phyloP scores from a whole-genome alignment of 2,329 filamentous ascomycete species.

The Massarina eburnea region DNA sequence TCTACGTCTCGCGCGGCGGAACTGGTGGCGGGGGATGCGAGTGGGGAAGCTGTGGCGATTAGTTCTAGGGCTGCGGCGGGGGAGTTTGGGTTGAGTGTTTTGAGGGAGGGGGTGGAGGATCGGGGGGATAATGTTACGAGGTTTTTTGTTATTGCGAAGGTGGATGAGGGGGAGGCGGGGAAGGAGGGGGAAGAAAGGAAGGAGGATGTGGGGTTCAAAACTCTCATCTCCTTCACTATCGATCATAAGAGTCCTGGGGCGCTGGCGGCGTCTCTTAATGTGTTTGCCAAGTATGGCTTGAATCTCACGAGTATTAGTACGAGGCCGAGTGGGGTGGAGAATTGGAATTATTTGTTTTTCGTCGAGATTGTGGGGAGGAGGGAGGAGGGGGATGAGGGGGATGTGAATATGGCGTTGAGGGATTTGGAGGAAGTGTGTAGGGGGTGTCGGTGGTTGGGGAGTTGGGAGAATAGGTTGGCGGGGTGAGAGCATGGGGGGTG shows the following conservation, averaged over 20 bases:
- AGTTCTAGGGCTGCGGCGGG: conserved; percentile 73
- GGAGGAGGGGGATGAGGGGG: conserved; percentile 60
- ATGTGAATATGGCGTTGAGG: conserved; percentile 62
- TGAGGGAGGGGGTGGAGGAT: conserved; percentile 73
- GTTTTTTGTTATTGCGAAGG: conserved; percentile 66
- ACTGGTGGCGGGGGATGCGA: conserved; percentile 64
- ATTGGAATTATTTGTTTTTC: conserved; percentile 95
- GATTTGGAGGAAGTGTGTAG: conserved; percentile 61
- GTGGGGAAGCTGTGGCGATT: conserved; percentile 72
- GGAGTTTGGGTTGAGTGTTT: conserved; percentile 66
- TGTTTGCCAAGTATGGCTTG: conserved; percentile 71
- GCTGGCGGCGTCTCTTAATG: conserved; percentile 75
- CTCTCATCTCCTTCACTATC: conserved; percentile 80
- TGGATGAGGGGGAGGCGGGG: neutral
- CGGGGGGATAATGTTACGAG: conserved; percentile 74
- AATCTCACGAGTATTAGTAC: conserved; percentile 92
- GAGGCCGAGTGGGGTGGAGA: conserved; percentile 70
- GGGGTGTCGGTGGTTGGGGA: conserved; percentile 69
- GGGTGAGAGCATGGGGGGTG: neutral
- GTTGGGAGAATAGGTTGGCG: conserved; percentile 53
- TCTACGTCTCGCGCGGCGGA: conserved; percentile 86
- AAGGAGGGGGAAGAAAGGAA: neutral
- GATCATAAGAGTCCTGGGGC: conserved; percentile 78
- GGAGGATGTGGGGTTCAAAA: conserved; percentile 54
- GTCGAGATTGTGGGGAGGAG: conserved; percentile 78